A percentile compares a stretch with the other conserved stretches of the same genome.
Evolutionary conservation across 805 yeast species (phyloP).

Genomic region (Tetrapisispora namnaoensis): DNA sequence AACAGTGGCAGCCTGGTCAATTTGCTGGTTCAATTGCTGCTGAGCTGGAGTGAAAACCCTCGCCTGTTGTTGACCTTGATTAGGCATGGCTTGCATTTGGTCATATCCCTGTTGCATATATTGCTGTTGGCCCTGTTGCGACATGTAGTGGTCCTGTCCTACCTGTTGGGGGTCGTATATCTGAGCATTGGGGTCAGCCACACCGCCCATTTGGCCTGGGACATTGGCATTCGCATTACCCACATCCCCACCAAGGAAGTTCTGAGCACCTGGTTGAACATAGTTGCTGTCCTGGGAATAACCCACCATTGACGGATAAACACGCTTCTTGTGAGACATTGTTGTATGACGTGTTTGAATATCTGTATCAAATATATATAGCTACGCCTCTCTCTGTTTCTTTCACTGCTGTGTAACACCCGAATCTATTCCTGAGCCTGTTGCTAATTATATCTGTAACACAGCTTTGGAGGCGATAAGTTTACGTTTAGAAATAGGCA

Average conservation of each 20-base stretch:
- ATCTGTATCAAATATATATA: too few relatives aligned
- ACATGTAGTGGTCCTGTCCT: neutral
- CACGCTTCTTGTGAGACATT: constrained; percentile 37
- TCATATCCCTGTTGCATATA: constrained; percentile 8
- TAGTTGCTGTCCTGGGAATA: constrained; percentile 2
- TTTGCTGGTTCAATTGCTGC: constrained; percentile 22
- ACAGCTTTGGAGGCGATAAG: too few relatives aligned
- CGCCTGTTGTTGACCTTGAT: constrained; percentile 7
- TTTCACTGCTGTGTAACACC: too few relatives aligned
- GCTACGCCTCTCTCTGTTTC: too few relatives aligned
- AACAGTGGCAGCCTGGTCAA: constrained; percentile 26
- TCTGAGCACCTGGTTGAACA: neutral
- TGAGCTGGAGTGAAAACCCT: constrained; percentile 23
- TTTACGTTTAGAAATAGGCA: too few relatives aligned
- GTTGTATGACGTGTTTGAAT: neutral
- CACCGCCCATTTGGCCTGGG: neutral
- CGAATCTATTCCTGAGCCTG: too few relatives aligned
- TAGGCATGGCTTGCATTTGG: too few relatives aligned
- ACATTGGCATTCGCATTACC: constrained; percentile 9
- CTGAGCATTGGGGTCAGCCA: neutral
- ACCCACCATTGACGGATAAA: constrained; percentile 30
- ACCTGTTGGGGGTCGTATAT: neutral
- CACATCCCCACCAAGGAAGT: neutral
- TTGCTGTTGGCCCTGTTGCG: constrained; percentile 9
- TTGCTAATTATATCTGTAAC: too few relatives aligned